Percentiles rank a stretch among this genome's conserved stretches.
These are phyloP conservation scores for Lactifluus rugatus DNA, from an alignment of 768 basidiomycete genomes.

Conservation along the genomic window DNA sequence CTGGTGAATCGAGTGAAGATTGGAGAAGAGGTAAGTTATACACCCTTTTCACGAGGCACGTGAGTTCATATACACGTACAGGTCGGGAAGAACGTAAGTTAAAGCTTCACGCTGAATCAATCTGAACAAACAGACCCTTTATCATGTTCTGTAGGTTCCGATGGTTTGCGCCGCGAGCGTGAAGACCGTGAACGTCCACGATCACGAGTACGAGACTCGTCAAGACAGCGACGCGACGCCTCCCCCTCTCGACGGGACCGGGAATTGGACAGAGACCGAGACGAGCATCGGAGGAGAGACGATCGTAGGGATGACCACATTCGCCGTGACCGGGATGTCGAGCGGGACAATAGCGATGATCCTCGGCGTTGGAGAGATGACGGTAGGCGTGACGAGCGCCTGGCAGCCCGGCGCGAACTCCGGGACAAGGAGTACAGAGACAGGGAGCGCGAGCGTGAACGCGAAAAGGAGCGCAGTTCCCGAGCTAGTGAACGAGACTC, in stretches of 20 bases:
- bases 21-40: constrained; percentile 67
- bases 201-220: constrained; percentile 55
- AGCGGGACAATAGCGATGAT: constrained; percentile 54
- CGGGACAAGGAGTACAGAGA: constrained; percentile 34
- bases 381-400: constrained; percentile 67
- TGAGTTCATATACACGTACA: constrained; percentile 20
- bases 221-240: constrained; percentile 47
- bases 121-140: neutral
- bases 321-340: constrained; percentile 32
- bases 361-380: constrained; percentile 74
- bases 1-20: constrained; percentile 68
- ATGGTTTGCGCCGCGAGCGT: constrained; percentile 48
- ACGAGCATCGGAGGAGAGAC: constrained; percentile 35
- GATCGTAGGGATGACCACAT: constrained; percentile 33
- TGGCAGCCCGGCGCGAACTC: constrained; percentile 47
- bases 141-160: constrained; percentile 33
- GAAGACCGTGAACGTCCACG: constrained; percentile 57
- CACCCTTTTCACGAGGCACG: constrained; percentile 4
- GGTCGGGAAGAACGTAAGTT: constrained; percentile 55
- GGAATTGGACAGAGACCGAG: constrained; percentile 29
- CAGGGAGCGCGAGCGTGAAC: constrained; percentile 33
- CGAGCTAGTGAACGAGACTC: constrained; percentile 27
- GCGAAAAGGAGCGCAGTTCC: constrained; percentile 33
- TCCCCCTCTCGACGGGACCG: constrained; percentile 37
- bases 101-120: neutral